phyloP scores from a whole-genome alignment of 2,329 filamentous ascomycete genomes.

The Paraphaeosphaeria minitans region DNA sequence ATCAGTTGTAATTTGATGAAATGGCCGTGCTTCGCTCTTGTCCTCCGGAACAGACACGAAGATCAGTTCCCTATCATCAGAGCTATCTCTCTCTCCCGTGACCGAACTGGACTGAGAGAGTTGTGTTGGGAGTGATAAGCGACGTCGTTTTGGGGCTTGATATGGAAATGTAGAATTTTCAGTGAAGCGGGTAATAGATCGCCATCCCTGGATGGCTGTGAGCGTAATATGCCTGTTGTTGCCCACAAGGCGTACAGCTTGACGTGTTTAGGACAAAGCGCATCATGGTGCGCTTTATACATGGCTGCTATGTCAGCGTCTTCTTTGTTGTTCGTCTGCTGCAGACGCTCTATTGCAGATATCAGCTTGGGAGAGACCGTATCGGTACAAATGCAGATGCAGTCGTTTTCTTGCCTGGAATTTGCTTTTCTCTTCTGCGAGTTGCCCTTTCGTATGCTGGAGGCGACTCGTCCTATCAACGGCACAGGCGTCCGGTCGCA shows the following conservation, averaged over 20 bases:
- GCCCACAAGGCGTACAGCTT: slow-evolving; percentile 19
- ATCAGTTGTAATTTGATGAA: slow-evolving; percentile 14
- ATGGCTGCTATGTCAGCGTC: slow-evolving; percentile 14
- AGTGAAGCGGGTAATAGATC: too few species aligned
- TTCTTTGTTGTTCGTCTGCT: too few species aligned
- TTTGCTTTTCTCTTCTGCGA: slow-evolving; percentile 2
- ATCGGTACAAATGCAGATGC: slow-evolving; percentile 13
- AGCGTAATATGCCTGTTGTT: slow-evolving; percentile 15
- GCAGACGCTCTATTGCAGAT: slow-evolving; percentile 16
- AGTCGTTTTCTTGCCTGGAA: background rate
- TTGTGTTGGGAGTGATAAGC: slow-evolving; percentile 4
- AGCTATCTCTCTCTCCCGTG: background rate
- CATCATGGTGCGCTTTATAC: slow-evolving; percentile 10
- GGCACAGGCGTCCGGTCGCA: background rate
- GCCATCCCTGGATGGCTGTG: slow-evolving; percentile 6
- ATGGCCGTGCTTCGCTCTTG: slow-evolving; percentile 9
- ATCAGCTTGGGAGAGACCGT: slow-evolving; percentile 14
- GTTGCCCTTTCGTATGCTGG: slow-evolving; percentile 5
- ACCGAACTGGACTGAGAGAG: background rate
- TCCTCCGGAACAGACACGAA: slow-evolving; percentile 9
- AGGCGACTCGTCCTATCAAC: background rate
- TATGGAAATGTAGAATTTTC: too few species aligned
- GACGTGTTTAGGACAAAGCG: slow-evolving; percentile 13
- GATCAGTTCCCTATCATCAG: background rate
- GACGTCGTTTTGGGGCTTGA: slow-evolving; percentile 8